A percentile compares a stretch with the other conserved stretches of the same genome.
These are phyloP conservation scores for Leccinum variicolor DNA, from an alignment of 768 basidiomycete species.

Conservation along the genomic window DNA sequence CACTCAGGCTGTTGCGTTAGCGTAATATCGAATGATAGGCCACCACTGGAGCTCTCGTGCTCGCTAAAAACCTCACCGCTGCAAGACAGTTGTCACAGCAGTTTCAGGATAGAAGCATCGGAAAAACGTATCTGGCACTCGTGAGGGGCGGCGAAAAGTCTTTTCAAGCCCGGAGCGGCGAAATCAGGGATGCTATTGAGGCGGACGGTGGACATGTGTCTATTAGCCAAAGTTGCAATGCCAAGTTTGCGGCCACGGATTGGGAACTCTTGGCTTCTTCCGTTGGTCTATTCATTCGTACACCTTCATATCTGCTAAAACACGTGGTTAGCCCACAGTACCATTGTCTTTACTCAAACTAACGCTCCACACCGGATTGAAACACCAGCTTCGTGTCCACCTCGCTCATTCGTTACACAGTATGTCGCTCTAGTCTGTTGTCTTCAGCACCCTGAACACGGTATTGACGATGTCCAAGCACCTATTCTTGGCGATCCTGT, in stretches of 20 bases:
- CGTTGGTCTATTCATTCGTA: conserved; percentile 35
- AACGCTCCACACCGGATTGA: conserved; percentile 56
- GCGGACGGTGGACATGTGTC: conserved; percentile 44
- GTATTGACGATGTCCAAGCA: conserved; percentile 36
- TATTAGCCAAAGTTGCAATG: conserved; percentile 27
- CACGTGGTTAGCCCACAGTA: conserved; percentile 30
- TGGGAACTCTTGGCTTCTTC: conserved; percentile 62
- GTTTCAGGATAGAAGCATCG: conserved; percentile 44
- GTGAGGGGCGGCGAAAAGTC: conserved; percentile 51
- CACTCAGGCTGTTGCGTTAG: neutral
- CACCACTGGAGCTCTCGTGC: conserved; percentile 61
- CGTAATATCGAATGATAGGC: conserved; percentile 33
- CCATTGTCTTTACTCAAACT: conserved; percentile 59
- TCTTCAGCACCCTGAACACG: neutral
- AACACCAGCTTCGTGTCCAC: conserved; percentile 72
- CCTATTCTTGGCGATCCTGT: conserved; percentile 63
- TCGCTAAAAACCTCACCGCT: conserved; percentile 43
- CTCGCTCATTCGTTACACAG: conserved; percentile 49
- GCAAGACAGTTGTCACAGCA: conserved; percentile 55
- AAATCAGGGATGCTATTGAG: conserved; percentile 42
- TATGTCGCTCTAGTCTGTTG: conserved; percentile 21
- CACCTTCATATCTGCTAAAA: conserved; percentile 25
- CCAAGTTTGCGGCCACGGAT: conserved; percentile 36
- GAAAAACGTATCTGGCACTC: conserved; percentile 63
- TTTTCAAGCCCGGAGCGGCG: conserved; percentile 39